Base-by-base conservation (phyloP, 257 asterid species). In the Lycium barbarum region DNA sequence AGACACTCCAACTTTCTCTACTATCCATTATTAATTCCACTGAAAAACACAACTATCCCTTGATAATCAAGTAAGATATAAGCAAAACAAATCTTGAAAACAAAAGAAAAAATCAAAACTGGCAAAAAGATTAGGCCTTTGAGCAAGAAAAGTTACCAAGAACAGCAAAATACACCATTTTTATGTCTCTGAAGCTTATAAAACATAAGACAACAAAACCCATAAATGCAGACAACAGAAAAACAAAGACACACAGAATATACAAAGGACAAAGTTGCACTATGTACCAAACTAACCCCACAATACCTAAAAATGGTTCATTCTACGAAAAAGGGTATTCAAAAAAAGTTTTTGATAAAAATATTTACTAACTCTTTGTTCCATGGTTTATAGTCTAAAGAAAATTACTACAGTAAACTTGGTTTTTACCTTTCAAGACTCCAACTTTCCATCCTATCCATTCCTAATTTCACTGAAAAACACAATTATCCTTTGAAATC, bases 281-380 rank as follows among this genome's bases (percentile, higher is more conserved):
- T 74, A 49, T 49, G 62, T 49, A 49, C 61, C 43, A 26, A 26
- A 26, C 33, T 26, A 74, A 73, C 59, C 80, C 80, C 57, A 73
- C 80, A 73, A 26, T 26, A 26, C 33, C 33, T 26, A 26, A 26
- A 26, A 26, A 26, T 26, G 33, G 33, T 26, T 26, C 33, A 26
- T 26, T 26, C 33, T 26, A 26, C 33, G 33, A 26, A 26, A 26
- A 26, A 26, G 33, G 33, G 33, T 26, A 26, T 26, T 26, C 33
- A 26, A 26, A 26, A 26, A 26, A 26, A 26, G 33, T 26, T 26
- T 26, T 26, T 26, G 33, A 26, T 26, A 26, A 26, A 26, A 26
- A 26, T 26, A 26, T 26, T 26, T 26, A 26, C 33, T 26, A 26
- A 26, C 33, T 26, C 33, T 26, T 26, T 26, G 33, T 26, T 26